Evolutionary conservation across 371 early-diverging fungal species (phyloP), one percentile per base, ranked within the genome.

Genomic region (Blakeslea trispora): DNA sequence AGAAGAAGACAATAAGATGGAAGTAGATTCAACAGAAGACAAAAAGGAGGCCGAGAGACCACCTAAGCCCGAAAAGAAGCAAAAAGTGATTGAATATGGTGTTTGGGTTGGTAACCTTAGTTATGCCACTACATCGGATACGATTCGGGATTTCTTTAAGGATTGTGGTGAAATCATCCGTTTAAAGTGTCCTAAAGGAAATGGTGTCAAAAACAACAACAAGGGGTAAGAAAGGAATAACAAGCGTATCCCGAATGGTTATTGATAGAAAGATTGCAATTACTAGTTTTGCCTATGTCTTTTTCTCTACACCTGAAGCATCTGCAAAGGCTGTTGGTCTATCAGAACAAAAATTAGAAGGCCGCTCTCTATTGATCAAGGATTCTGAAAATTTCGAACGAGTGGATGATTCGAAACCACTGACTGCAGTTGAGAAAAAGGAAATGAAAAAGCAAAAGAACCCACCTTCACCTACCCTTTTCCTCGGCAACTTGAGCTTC

Each of bases 401-500:
- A 46, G 82, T 66, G 41, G 76, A 75, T 54, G 76, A 72, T 28
- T 22, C 46, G 13, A 50, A 53, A 40, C 46, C 63, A 50, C 60
- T 56, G 2, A 65, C 81, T 2, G 72, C 71, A 41, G 61, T 55
- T 28, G 75, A 78, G 14, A 75, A 66, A 39, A 69, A 70, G 10
- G 64, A 66, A 21, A 66, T 69, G 7, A 69, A 68, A 45, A 71
- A 75, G 56, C 81, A 81, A 59, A 81, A 81, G 69, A 78, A 81
- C 32, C 81, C 72, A 5, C 88, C 90, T 23, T 80, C 86, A 41
- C 81, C 90, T 28, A 88, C 92, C 4, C 70, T 95, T 32, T 93
- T 93, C 69, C 58, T 94, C 5, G 93, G 93, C 32, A 93, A 93
- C 74, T 64, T 95, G 54, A 71, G 81, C 37, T 93, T 91, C 66